phyloP scores from a whole-genome alignment of 805 yeast genomes.

The Kodamaea hsintzibuensis region DNA sequence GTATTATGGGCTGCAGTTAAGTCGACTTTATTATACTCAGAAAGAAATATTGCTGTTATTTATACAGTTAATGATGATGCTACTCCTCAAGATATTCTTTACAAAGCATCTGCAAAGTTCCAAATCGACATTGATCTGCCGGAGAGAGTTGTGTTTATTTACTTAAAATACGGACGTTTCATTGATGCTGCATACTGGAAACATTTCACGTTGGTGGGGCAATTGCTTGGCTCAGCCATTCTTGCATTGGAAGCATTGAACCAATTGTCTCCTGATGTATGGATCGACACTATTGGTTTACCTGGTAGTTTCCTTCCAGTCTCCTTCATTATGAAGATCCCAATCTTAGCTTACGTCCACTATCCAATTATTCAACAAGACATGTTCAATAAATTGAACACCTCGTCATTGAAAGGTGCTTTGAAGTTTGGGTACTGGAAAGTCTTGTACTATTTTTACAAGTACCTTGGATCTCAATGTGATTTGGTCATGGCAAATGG shows the following conservation, averaged over 20 bases:
- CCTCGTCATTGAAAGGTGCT: slow-evolving; percentile 30
- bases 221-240: slow-evolving; percentile 75
- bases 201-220: slow-evolving; percentile 79
- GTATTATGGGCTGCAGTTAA: slow-evolving; percentile 94
- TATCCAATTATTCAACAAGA: slow-evolving; percentile 89
- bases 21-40: slow-evolving; percentile 55
- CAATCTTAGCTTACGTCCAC: slow-evolving; percentile 88
- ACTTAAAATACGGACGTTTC: slow-evolving; percentile 52
- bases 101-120: slow-evolving; percentile 57
- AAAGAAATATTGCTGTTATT: slow-evolving; percentile 57
- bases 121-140: slow-evolving; percentile 47
- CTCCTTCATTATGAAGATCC: slow-evolving; percentile 57
- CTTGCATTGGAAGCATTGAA: slow-evolving; percentile 70
- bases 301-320: slow-evolving; percentile 83
- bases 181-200: slow-evolving; percentile 79
- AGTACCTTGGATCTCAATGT: slow-evolving; percentile 64
- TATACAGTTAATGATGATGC: slow-evolving; percentile 69
- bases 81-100: slow-evolving; percentile 49
- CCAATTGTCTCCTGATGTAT: slow-evolving; percentile 78
- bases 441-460: slow-evolving; percentile 60
- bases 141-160: slow-evolving; percentile 60
- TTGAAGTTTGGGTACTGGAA: slow-evolving; percentile 70
- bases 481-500: slow-evolving; percentile 76
- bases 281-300: slow-evolving; percentile 92
- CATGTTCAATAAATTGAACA: slow-evolving; percentile 68